Conservation (phyloP, 176 grass and related monocot genomes). For the Bolboschoenus planiculmis region DNA sequence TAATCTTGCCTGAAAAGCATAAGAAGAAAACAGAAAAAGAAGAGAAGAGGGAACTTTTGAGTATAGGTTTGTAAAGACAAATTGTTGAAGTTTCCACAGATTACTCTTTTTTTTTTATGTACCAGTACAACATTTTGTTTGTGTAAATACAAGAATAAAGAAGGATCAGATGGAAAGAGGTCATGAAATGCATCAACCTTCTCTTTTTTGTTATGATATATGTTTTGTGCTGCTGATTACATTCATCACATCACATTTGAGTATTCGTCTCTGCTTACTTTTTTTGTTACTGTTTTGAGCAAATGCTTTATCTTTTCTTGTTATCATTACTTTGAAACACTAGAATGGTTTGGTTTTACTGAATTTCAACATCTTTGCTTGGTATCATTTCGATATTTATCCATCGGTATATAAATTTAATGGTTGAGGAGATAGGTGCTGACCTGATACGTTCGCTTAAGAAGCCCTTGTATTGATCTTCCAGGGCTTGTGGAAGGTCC, state of each 20-base stretch:
- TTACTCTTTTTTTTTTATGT: neutral
- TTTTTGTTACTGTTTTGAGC: neutral
- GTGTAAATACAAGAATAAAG: neutral
- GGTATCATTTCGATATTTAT: neutral
- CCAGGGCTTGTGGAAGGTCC: constrained; percentile 59
- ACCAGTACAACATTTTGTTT: neutral
- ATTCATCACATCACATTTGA: neutral
- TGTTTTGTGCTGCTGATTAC: neutral
- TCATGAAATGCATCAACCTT: neutral
- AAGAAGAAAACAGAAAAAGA: no score
- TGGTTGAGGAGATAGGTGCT: neutral
- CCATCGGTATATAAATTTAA: neutral
- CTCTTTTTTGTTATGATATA: neutral
- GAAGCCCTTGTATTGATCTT: constrained; percentile 63
- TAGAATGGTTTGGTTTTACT: neutral
- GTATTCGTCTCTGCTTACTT: neutral
- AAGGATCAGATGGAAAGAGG: neutral
- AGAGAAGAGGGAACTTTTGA: neutral
- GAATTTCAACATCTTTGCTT: neutral
- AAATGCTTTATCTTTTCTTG: neutral
- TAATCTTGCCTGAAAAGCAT: constrained; percentile 50
- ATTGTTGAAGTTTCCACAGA: neutral
- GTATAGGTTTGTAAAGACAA: neutral
- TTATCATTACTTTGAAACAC: neutral
- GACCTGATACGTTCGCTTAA: constrained; percentile 54